These are phyloP conservation scores for Amanita polypyramis DNA, from an alignment of 768 basidiomycete genomes.

Conservation along the genomic window DNA sequence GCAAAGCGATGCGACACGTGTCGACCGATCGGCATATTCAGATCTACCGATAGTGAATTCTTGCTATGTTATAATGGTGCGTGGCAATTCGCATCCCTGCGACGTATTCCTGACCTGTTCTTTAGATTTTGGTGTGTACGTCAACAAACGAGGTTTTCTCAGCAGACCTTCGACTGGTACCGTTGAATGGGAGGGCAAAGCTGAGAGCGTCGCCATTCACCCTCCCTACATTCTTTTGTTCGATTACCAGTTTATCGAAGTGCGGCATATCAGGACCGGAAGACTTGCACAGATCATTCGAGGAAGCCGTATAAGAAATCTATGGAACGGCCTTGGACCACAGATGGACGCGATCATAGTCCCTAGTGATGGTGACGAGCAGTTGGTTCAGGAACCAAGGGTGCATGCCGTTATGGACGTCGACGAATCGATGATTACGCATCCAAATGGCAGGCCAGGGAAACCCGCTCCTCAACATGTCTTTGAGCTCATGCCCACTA, in stretches of 20 bases:
- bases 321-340: slow-evolving; percentile 76
- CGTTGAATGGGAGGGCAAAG: slow-evolving; percentile 93
- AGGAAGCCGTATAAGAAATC: slow-evolving; percentile 70
- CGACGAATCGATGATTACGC: slow-evolving; percentile 27
- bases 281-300: slow-evolving; percentile 78
- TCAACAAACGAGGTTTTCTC: slow-evolving; percentile 88
- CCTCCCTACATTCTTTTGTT: slow-evolving; percentile 86
- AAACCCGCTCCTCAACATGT: slow-evolving; percentile 60
- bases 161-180: slow-evolving; percentile 53
- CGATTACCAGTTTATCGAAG: slow-evolving; percentile 87
- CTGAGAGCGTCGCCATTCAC: slow-evolving; percentile 86
- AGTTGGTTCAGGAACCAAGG: slow-evolving; percentile 65
- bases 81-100: slow-evolving; percentile 13
- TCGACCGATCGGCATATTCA: slow-evolving; percentile 89
- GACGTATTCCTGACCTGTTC: slow-evolving; percentile 2
- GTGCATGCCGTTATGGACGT: slow-evolving; percentile 83
- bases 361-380: slow-evolving; percentile 41
- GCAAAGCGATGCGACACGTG: slow-evolving; percentile 83
- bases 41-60: slow-evolving; percentile 87
- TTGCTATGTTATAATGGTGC: slow-evolving; percentile 86
- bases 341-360: slow-evolving; percentile 50
- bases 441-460: slow-evolving; percentile 24
- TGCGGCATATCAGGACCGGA: slow-evolving; percentile 77
- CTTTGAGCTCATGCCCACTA: slow-evolving; percentile 70
- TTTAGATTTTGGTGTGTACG: slow-evolving; percentile 87